Percentiles rank a stretch among this genome's conserved stretches.
These are phyloP conservation scores for Oryza officinalis DNA, from an alignment of 176 grass and related monocot genomes.

Conservation along the genomic window DNA sequence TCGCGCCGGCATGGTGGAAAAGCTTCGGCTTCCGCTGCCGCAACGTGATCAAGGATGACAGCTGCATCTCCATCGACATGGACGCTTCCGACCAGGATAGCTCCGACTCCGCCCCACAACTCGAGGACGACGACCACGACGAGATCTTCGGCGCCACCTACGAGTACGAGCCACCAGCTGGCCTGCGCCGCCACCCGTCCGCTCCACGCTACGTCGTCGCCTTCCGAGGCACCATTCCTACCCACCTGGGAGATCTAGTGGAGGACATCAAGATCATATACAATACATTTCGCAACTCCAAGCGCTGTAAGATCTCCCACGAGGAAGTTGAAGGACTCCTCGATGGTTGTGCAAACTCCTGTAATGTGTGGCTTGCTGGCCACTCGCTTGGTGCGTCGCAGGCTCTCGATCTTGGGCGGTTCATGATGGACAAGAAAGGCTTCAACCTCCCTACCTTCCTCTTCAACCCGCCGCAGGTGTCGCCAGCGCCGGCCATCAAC, in stretches of 20 bases:
- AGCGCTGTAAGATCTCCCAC: background rate
- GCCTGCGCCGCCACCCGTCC: background rate
- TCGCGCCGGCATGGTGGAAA: conserved; percentile 32
- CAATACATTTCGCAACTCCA: background rate
- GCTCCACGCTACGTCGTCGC: conserved; percentile 18
- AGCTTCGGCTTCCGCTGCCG: conserved; percentile 25
- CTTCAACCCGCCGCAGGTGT: conserved; percentile 6
- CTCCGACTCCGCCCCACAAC: too few relatives aligned
- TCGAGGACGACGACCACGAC: background rate
- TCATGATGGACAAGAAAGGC: background rate
- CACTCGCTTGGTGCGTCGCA: conserved; percentile 38
- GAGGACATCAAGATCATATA: conserved; percentile 9
- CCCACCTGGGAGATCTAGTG: too few relatives aligned
- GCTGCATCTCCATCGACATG: too few relatives aligned
- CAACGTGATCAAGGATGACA: background rate
- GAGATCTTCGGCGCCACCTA: conserved; percentile 32
- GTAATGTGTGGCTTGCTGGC: conserved; percentile 4
- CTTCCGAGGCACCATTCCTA: conserved; percentile 28
- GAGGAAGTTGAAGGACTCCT: background rate
- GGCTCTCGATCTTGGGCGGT: conserved; percentile 27
- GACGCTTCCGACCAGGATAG: background rate
- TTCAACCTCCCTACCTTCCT: background rate
- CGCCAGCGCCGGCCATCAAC: background rate
- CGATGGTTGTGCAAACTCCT: too few relatives aligned
- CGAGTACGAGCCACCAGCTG: background rate